Evolutionary conservation across 2,329 filamentous ascomycete species (phyloP), one percentile per base, ranked within the genome.

Genomic region (Arthrobotrys iridis): DNA sequence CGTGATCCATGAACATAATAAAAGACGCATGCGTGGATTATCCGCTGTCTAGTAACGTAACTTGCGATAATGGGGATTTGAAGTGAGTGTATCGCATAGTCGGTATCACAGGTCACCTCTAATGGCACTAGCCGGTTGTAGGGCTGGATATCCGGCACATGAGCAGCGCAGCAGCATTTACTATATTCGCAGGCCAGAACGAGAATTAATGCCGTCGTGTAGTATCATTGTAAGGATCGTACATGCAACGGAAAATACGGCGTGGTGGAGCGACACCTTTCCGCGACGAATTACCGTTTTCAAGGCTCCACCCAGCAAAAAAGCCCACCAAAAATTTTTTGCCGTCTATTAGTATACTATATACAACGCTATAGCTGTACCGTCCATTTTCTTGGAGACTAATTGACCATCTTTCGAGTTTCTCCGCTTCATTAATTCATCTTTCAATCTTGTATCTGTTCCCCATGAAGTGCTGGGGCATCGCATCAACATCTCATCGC

Each of bases 251-350:
- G 15, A 20, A 37, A 46, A 48, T 11, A 48, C 20, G 22, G 65
- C 65, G 65, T 46, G 46, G 65, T 70, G 33, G 57, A 59, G 58
- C 48, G 48, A 63, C 37, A 33, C 58, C 24, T 63, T 58, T 26
- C 40, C 67, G 67, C 67, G 48, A 65, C 13, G 59, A 72, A 55
- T 30, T 72, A 50, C 67, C 65, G 35, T 30, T 35, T 70, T 57
- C 13, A 62, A 22, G 20, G 50, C 30, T 37, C 28, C 41, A 52
- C 43, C 37, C 7, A n/a, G 28, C 7, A n/a, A 18, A 20, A 18
- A n/a, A 33, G 13, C 26, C 26, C n/a, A n/a, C n/a, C n/a, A n/a
- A n/a, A n/a, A 15, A 7, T 22, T 46, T 26, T 22, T 48, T 24
- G 57, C 37, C 26, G 18, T 35, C 13, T 45, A 33, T n/a, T n/a